Evolutionary conservation across 352 stramenopile species (phyloP), one percentile per base, ranked within the genome.

Genomic region (Globisporangium polare): DNA sequence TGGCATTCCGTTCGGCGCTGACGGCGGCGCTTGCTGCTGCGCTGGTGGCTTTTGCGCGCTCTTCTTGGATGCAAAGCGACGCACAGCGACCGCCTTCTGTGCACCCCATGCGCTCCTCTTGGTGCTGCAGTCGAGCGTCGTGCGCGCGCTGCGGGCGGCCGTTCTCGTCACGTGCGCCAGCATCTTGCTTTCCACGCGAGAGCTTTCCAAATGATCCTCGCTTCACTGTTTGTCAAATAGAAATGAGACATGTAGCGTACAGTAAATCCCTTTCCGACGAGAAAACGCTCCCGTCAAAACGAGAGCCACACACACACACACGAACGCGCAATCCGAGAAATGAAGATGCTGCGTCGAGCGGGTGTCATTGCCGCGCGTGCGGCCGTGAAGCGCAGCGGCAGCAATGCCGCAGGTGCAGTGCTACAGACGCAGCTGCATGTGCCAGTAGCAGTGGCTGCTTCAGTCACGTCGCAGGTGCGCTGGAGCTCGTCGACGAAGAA

Each of bases 401-500:
- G 26, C 27, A 6, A 18, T 9, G 50, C 35, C 49, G n/a, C 18
- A 2, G 20, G 9, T 35, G 46, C 24, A 4, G 12, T 20, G 15
- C 5, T 27, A 3, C 46, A 53, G 9, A 7, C 0, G 4, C 46
- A 27, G 6, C 35, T 53, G 13, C 15, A 15, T 53, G 4, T n/a
- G 13, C 9, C 29, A 7, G 8, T 20, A 15, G 29, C 22, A 15
- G 3, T 10, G n/a, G n/a, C n/a, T n/a, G n/a, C n/a, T n/a, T n/a
- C n/a, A n/a, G n/a, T n/a, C 20, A 49, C n/a, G 22, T 1, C 33
- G 3, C 18, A 29, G 15, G 12, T n/a, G 27, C 52, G 64, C 58
- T 54, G 52, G 43, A 37, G 41, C 27, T 58, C 58, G 50, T 69
- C 64, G 22, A 57, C 61, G 13, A 77, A 66, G 51, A 67, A 47